A percentile compares a stretch with the other conserved stretches of the same genome.
Conservation (phyloP, 352 stramenopile species). For the Phytophthora cactorum region DNA sequence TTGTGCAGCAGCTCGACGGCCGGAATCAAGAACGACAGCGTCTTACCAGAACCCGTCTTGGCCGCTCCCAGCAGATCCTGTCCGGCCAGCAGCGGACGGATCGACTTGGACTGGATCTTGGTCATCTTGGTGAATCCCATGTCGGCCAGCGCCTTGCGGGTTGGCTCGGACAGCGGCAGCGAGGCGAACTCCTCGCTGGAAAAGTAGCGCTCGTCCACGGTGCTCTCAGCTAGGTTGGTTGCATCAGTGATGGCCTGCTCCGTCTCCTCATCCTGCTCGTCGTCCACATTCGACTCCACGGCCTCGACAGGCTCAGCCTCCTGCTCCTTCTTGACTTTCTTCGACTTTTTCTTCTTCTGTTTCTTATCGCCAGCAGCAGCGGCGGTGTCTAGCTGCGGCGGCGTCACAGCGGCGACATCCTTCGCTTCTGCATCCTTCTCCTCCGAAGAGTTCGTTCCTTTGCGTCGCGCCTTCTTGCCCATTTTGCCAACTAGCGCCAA, state of each 20-base stretch:
- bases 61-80: slow-evolving; percentile 97
- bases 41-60: slow-evolving; percentile 99
- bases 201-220: slow-evolving; percentile 86
- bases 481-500: slow-evolving; percentile 38
- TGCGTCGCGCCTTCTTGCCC: slow-evolving; percentile 40
- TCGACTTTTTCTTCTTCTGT: slow-evolving; percentile 43
- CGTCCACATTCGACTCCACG: slow-evolving; percentile 32
- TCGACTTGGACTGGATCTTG: slow-evolving; percentile 97
- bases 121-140: slow-evolving; percentile 97
- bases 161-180: slow-evolving; percentile 93
- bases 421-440: slow-evolving; percentile 28
- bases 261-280: slow-evolving; percentile 65
- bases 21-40: slow-evolving; percentile 98
- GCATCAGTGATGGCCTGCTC: slow-evolving; percentile 64
- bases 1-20: slow-evolving; percentile 97
- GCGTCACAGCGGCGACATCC: slow-evolving; percentile 20
- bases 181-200: slow-evolving; percentile 89
- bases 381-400: slow-evolving; percentile 6
- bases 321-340: slow-evolving; percentile 41
- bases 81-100: slow-evolving; percentile 94
- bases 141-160: slow-evolving; percentile 86
- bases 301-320: slow-evolving; percentile 29
- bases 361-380: slow-evolving; percentile 21
- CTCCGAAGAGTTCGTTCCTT: slow-evolving; percentile 18
- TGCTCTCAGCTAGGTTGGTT: slow-evolving; percentile 40